Base-by-base conservation (phyloP, 2,329 filamentous ascomycete genomes). In the Podosphaera leucotricha region DNA sequence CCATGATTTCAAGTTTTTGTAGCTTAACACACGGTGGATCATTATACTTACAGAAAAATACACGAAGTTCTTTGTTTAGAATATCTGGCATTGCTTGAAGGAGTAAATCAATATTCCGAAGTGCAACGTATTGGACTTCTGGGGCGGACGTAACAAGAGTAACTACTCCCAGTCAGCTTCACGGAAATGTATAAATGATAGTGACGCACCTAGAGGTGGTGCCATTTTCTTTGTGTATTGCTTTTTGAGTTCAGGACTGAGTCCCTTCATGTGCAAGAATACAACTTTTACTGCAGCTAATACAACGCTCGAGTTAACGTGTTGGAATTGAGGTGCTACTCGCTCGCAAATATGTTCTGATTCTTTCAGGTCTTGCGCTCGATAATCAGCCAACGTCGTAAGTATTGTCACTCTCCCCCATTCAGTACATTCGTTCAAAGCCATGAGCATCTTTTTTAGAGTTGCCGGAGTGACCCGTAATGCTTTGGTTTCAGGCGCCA, bases 11-110 rank as follows among this genome's bases (percentile, higher is more conserved):
- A 42, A 98, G 72, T 59, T 98, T 98, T 59, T 93, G 81, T 47
- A 98, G 75, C 62, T 98, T 98, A 55, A 98, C 77, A 59, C 98
- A 98, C 19, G 85, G 85, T 1, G 90, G 87, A 54, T 98, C 90
- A 59, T 95, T 95, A 66, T 98, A 98, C 64, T 98, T 98, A 77
- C 90, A 98, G 66, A 98, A 98, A 66, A 98, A 98, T 7, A 98
- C 90, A 38, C 90, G 76, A 56, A 98, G 75, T 61, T 98, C 90
- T 61, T 95, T 95, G 68, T 83, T 92, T 8, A 98, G 70, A 45
- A 98, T 94, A 53, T 93, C 86, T 10, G 90, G 85, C 61, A 94
- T 87, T 53, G 92, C 90, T 61, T 98, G 90, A 21, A 98, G 70
- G 5, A 98, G 69, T 28, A 98, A 73, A 54, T 98, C 90, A 56